Conservation (phyloP, 345 rosid species). For the Eucalyptus pauciflora region DNA sequence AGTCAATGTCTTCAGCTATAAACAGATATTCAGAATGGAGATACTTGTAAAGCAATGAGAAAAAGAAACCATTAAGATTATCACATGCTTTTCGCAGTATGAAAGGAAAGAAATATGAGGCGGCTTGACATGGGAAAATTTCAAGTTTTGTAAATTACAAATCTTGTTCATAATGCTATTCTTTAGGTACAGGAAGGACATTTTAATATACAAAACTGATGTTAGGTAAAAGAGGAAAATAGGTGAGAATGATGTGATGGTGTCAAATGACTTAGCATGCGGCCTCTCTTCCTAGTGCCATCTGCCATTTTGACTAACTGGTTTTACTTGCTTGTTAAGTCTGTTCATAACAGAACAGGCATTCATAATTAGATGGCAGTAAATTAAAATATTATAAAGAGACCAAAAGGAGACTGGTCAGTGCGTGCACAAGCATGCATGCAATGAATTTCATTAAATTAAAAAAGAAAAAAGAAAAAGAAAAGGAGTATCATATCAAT, state of each 20-base stretch:
- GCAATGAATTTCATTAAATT: not conserved
- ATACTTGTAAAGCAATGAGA: not conserved
- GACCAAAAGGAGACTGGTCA: not conserved
- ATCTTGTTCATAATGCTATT: not conserved
- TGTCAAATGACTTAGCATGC: not conserved
- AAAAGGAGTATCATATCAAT: not conserved
- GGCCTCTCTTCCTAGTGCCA: not conserved
- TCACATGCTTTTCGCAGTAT: not conserved
- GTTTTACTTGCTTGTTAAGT: not conserved
- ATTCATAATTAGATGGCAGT: not conserved
- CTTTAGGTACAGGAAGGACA: not conserved
- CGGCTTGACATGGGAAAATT: not conserved
- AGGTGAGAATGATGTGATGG: not conserved
- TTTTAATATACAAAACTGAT: not conserved
- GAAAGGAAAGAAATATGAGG: not conserved
- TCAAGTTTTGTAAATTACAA: not conserved
- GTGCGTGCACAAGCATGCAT: not conserved
- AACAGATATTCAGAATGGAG: not conserved
- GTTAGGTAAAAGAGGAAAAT: not conserved
- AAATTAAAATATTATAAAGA: not conserved
- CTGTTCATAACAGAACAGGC: not conserved
- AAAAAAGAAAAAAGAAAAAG: not conserved
- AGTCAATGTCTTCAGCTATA: not conserved
- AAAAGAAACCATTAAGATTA: not conserved
- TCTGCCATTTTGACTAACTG: not conserved